Base-by-base conservation (phyloP, 108 stramenopile genomes). In the Skeletonema costatum region DNA sequence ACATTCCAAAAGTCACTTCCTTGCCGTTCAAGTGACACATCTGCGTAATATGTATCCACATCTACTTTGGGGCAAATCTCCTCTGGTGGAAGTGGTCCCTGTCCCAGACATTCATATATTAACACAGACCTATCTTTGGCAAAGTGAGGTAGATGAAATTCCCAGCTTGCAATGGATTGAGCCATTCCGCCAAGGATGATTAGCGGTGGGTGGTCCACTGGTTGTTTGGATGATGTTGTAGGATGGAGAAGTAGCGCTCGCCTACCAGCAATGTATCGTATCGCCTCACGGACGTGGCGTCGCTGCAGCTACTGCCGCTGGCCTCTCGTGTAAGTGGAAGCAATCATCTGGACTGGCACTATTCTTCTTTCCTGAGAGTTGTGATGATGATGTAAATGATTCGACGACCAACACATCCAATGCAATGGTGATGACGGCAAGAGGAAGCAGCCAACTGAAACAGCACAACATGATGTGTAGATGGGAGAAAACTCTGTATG, bases 151-250 rank as follows among this genome's bases (percentile, higher is more conserved):
- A 86, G 32, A 64, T 89, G 86, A 73, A 75, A 75, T 60, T 89
- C 88, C 86, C 86, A 89, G 13, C 75, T 83, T 12, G 86, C 44
- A 35, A 82, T 89, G 30, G 82, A 85, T 68, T 89, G 88, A 19
- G 88, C 88, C 75, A 86, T 87, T 8, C 88, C 88, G 19, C 86
- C 86, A 1, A 89, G 30, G 11, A 89, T 38, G 13, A 89, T 66
- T 41, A 89, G 19, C 16, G 88, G 84, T 21, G 87, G 87, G 50
- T 78, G n/a, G 4, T 41, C 11, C 11, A 41, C 25, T 56, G 9
- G 5, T 56, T 25, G 53, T 32, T 39, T 51, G 6, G 58, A 38
- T 17, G 65, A 38, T 35, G 56, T 38, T 39, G 19, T 59, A 33
- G 72, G 73, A 9, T 73, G 73, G 1, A 64, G 12, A n/a, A 73